Evolutionary conservation across 2,329 filamentous ascomycete species (phyloP).

Genomic region (Claviceps sorghi): DNA sequence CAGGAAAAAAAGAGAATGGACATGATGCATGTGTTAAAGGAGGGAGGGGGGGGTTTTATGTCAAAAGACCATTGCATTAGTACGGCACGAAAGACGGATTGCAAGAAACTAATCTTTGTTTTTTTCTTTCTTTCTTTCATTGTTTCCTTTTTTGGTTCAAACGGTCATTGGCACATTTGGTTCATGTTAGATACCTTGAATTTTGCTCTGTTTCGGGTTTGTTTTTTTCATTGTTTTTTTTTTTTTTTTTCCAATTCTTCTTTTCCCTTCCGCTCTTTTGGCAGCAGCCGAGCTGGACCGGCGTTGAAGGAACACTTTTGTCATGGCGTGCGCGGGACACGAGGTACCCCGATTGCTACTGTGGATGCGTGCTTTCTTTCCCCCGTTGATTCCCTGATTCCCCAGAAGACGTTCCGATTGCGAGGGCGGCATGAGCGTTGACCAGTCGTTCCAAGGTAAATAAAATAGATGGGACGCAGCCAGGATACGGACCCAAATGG

Average conservation of each 20-base stretch:
- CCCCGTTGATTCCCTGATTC: no score
- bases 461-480: no score
- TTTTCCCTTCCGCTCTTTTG: background rate
- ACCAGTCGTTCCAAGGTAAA: no score
- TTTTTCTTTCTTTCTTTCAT: background rate
- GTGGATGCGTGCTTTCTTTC: background rate
- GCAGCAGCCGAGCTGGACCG: constrained; percentile 2
- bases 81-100: background rate
- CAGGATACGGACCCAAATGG: no score
- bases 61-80: background rate
- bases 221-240: constrained; percentile 1
- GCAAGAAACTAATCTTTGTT: background rate
- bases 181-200: constrained; percentile 5
- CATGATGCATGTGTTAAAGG: background rate
- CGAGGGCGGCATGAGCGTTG: no score
- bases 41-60: background rate
- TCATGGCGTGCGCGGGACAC: constrained; percentile 7
- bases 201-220: no score
- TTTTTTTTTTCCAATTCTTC: background rate
- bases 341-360: no score
- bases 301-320: constrained; percentile 7
- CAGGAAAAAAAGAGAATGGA: background rate
- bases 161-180: background rate
- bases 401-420: no score
- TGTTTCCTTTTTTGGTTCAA: background rate